Percentiles rank a stretch among this genome's conserved stretches.
These are phyloP conservation scores for Aspergillus ostianus DNA, from an alignment of 495 filamentous ascomycete genomes.

Conservation along the genomic window DNA sequence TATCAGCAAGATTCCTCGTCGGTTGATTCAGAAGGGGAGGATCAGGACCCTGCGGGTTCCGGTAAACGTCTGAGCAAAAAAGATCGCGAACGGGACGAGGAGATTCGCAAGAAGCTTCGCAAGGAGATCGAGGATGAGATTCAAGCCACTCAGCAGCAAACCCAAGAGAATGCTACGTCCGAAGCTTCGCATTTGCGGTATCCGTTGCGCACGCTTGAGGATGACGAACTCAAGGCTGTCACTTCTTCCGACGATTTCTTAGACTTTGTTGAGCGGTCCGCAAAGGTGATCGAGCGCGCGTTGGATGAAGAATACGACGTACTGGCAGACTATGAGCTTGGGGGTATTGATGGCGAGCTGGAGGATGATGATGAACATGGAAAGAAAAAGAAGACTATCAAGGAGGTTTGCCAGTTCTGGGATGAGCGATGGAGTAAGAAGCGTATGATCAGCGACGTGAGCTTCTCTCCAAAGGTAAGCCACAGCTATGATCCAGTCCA, in stretches of 20 bases:
- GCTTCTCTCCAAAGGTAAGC: slow-evolving; percentile 84
- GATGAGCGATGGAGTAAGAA: slow-evolving; percentile 96
- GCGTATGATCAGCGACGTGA: slow-evolving; percentile 88
- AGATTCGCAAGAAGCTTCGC: slow-evolving; percentile 78
- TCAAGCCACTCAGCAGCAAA: slow-evolving; percentile 60
- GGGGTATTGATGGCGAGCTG: slow-evolving; percentile 62
- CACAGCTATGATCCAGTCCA: background rate
- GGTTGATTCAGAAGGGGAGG: slow-evolving; percentile 67
- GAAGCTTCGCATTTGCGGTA: slow-evolving; percentile 56
- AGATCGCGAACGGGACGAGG: slow-evolving; percentile 78
- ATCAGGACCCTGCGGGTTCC: slow-evolving; percentile 43
- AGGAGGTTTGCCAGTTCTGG: slow-evolving; percentile 87
- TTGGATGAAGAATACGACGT: slow-evolving; percentile 94
- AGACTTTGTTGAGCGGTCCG: slow-evolving; percentile 92
- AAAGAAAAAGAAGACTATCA: slow-evolving; percentile 75
- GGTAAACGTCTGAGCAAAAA: slow-evolving; percentile 71
- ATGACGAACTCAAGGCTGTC: slow-evolving; percentile 86
- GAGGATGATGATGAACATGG: slow-evolving; percentile 83
- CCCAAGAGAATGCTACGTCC: slow-evolving; percentile 49
- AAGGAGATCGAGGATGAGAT: slow-evolving; percentile 92
- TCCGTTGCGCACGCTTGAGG: slow-evolving; percentile 75
- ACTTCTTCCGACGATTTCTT: slow-evolving; percentile 91
- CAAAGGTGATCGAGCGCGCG: slow-evolving; percentile 95
- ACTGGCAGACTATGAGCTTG: slow-evolving; percentile 86
- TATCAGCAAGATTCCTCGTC: slow-evolving; percentile 27